phyloP scores from a whole-genome alignment of 2,329 filamentous ascomycete genomes.

The Periconia digitata region DNA sequence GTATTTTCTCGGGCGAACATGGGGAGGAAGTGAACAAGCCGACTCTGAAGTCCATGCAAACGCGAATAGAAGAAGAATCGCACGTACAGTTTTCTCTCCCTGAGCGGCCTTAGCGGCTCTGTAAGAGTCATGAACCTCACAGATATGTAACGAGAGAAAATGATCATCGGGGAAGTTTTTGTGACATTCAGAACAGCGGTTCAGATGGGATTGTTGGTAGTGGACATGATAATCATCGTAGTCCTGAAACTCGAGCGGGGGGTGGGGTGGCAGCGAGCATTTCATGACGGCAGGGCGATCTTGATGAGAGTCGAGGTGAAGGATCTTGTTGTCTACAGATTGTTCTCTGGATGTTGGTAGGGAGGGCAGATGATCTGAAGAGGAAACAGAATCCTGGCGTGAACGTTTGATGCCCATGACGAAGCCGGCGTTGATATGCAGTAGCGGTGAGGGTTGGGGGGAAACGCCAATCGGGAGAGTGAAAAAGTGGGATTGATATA shows the following conservation, averaged over 20 bases:
- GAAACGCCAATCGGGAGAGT: conserved; percentile 1
- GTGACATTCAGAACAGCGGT: conserved; percentile 81
- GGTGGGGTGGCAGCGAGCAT: conserved; percentile 82
- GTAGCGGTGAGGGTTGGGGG: not conserved
- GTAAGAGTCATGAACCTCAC: conserved; percentile 88
- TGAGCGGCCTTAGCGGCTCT: conserved; percentile 69
- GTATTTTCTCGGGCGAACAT: not conserved
- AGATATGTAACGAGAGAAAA: conserved; percentile 80
- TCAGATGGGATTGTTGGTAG: conserved; percentile 77
- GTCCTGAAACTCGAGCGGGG: conserved; percentile 68
- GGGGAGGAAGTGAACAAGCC: not conserved
- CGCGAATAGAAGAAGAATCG: conserved; percentile 3
- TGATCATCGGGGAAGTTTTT: conserved; percentile 87
- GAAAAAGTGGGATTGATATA: not conserved
- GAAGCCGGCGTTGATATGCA: conserved; percentile 1
- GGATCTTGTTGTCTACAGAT: conserved; percentile 44
- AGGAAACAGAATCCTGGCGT: conserved; percentile 53
- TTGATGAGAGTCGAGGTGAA: conserved; percentile 56
- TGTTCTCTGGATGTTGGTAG: conserved; percentile 30
- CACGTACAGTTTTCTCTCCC: conserved; percentile 80
- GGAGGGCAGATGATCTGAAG: conserved; percentile 40
- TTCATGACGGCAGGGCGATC: conserved; percentile 60
- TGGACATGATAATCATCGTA: conserved; percentile 86
- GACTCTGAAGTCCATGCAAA: not conserved
- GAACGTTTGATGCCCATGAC: conserved; percentile 62